Conservation (phyloP, 352 stramenopile genomes). For the Phytopythium delawarense region DNA sequence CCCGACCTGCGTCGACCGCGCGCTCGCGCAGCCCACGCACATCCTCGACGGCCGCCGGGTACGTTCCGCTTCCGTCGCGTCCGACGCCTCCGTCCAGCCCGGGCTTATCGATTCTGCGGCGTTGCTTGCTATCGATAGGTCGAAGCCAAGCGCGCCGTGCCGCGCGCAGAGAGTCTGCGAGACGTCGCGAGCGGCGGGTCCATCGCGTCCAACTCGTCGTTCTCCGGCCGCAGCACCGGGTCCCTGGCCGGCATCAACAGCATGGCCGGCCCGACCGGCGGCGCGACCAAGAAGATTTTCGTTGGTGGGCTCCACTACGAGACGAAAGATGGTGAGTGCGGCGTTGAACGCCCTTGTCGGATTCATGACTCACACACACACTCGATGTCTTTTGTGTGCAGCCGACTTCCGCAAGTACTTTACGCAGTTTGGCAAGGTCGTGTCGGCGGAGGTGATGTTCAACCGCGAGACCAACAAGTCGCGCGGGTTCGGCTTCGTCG, state of each 20-base stretch:
- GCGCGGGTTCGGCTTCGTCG: conserved; percentile 92
- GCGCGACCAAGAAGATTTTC: conserved; percentile 90
- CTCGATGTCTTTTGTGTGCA: conserved; percentile 16
- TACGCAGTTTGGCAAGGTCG: conserved; percentile 90
- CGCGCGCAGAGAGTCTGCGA: conserved; percentile 80
- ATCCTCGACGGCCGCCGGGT: conserved; percentile 88
- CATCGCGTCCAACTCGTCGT: conserved; percentile 27
- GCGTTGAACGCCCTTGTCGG: not conserved
- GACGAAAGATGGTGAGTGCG: conserved; percentile 85
- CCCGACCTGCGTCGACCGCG: conserved; percentile 82
- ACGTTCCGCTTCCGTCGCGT: conserved; percentile 20
- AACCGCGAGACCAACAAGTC: conserved; percentile 95
- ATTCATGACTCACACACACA: no score
- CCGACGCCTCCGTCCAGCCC: not conserved
- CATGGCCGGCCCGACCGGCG: conserved; percentile 53
- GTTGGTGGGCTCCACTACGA: conserved; percentile 92
- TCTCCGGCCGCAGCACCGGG: conserved; percentile 45
- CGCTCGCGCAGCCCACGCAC: conserved; percentile 86
- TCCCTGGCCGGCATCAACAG: conserved; percentile 42
- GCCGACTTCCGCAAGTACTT: conserved; percentile 92
- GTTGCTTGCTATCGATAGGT: conserved; percentile 38
- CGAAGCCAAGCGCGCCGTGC: conserved; percentile 90
- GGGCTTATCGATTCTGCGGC: conserved; percentile 6
- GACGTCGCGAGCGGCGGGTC: conserved; percentile 37
- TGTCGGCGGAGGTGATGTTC: conserved; percentile 94